phyloP scores from a whole-genome alignment of 1,284 basidiomycete genomes.

The Gastroboletus turbinatus region DNA sequence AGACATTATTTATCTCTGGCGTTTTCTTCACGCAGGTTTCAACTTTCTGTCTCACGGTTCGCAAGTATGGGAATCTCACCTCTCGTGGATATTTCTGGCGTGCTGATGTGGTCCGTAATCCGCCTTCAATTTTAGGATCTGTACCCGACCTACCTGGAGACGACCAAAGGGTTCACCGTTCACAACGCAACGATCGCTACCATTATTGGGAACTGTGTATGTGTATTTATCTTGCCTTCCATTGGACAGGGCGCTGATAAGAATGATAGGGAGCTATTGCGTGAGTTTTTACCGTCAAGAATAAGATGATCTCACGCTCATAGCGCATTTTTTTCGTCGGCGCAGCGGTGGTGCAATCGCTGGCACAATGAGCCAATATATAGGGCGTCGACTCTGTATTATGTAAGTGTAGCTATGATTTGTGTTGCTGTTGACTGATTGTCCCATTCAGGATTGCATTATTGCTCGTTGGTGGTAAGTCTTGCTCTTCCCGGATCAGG shows the following conservation, averaged over 20 bases:
- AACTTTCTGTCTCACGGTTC: slow-evolving; percentile 93
- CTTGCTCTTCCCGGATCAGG: slow-evolving; percentile 3
- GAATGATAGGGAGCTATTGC: slow-evolving; percentile 68
- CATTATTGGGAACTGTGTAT: slow-evolving; percentile 86
- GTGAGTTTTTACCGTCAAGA: slow-evolving; percentile 33
- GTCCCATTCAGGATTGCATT: slow-evolving; percentile 50
- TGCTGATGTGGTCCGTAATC: not conserved
- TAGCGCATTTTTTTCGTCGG: slow-evolving; percentile 15
- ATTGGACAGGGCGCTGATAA: not conserved
- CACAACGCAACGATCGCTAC: slow-evolving; percentile 80
- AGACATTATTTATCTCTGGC: not conserved
- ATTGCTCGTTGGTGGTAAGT: slow-evolving; percentile 46
- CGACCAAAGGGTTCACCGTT: slow-evolving; percentile 55
- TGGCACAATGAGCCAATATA: slow-evolving; percentile 79
- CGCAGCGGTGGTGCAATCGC: slow-evolving; percentile 72
- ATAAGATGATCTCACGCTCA: not conserved
- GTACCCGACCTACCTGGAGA: slow-evolving; percentile 78
- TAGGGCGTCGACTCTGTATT: slow-evolving; percentile 88
- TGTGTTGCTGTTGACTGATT: not conserved
- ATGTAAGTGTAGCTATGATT: slow-evolving; percentile 43
- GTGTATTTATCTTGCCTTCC: slow-evolving; percentile 26
- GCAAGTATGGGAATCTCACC: slow-evolving; percentile 42
- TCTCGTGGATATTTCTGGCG: not conserved
- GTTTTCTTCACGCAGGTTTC: slow-evolving; percentile 54
- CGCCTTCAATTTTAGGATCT: slow-evolving; percentile 47